A percentile compares a stretch with the other conserved stretches of the same genome.
phyloP scores from a whole-genome alignment of 345 rosid genomes.

The Moricandia arvensis region DNA sequence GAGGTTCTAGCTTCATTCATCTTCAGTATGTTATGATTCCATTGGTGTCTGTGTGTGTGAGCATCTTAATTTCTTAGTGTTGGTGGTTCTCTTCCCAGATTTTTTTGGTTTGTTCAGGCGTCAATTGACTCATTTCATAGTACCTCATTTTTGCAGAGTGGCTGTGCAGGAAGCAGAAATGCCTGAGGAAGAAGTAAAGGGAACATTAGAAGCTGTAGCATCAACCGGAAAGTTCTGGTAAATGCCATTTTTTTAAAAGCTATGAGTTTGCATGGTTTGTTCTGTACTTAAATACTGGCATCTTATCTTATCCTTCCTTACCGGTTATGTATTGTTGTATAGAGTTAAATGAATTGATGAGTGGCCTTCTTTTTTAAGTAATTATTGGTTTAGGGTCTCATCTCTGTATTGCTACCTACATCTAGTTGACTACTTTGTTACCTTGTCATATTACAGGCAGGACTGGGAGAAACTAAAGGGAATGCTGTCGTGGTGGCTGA shows the following conservation, averaged over 20 bases:
- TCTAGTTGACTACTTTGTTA: neutral
- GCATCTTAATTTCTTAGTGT: neutral
- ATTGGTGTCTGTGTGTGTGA: neutral
- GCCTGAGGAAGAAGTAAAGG: neutral
- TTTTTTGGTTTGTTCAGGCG: neutral
- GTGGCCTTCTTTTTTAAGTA: neutral
- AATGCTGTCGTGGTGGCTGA: slow-evolving; percentile 74
- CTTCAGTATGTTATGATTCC: neutral
- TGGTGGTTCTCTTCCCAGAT: neutral
- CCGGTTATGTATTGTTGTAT: neutral
- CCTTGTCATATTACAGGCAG: slow-evolving; percentile 46
- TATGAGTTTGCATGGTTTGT: neutral
- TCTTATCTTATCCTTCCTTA: neutral
- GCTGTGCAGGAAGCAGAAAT: neutral
- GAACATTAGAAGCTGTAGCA: neutral
- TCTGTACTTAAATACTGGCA: neutral
- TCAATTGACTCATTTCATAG: neutral
- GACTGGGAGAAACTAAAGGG: slow-evolving; percentile 83
- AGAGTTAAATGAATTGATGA: neutral
- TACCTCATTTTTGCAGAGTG: neutral
- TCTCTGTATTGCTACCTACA: neutral
- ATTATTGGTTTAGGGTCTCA: neutral
- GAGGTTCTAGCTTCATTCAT: neutral
- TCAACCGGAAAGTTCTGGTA: neutral
- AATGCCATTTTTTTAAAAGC: neutral